phyloP scores from a whole-genome alignment of 2,329 filamentous ascomycete genomes.

The Exutisphaerella laricina region DNA sequence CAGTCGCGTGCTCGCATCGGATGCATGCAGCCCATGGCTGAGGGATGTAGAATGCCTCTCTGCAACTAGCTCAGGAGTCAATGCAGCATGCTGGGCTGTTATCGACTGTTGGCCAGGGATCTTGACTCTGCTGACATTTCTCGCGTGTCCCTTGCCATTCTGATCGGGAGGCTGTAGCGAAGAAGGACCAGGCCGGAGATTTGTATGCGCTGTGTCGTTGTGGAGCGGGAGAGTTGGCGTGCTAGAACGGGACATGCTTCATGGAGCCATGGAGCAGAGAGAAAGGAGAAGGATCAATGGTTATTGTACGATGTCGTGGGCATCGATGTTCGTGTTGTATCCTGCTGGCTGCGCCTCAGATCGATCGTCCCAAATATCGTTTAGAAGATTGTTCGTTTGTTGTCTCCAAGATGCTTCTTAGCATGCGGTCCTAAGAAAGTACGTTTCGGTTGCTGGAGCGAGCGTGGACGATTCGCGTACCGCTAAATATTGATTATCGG shows the following conservation, averaged over 20 bases:
- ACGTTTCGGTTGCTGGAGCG: too few relatives aligned
- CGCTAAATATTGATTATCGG: too few relatives aligned
- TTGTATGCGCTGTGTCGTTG: slow-evolving; percentile 29
- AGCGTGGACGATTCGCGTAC: too few relatives aligned
- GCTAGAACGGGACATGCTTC: slow-evolving; percentile 58
- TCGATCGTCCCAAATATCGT: too few relatives aligned
- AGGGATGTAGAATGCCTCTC: slow-evolving; percentile 76
- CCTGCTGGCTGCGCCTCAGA: too few relatives aligned
- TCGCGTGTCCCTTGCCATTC: slow-evolving; percentile 14
- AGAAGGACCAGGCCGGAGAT: slow-evolving; percentile 11
- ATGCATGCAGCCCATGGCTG: slow-evolving; percentile 69
- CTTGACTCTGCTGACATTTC: slow-evolving; percentile 30
- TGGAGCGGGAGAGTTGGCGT: slow-evolving; percentile 53
- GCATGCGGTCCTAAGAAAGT: too few relatives aligned
- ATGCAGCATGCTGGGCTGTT: slow-evolving; percentile 52
- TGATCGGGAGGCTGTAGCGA: slow-evolving; percentile 5
- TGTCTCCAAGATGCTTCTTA: too few relatives aligned
- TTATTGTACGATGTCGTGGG: not conserved
- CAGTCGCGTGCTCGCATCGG: slow-evolving; percentile 74
- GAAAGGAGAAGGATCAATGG: too few relatives aligned
- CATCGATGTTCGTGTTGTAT: too few relatives aligned
- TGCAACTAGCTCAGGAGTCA: slow-evolving; percentile 74
- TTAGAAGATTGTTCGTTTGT: too few relatives aligned
- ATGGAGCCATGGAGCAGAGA: slow-evolving; percentile 38
- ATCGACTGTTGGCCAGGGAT: slow-evolving; percentile 37